Conservation (phyloP, 2,329 filamentous ascomycete genomes). For the Chlorencoelia australis region DNA sequence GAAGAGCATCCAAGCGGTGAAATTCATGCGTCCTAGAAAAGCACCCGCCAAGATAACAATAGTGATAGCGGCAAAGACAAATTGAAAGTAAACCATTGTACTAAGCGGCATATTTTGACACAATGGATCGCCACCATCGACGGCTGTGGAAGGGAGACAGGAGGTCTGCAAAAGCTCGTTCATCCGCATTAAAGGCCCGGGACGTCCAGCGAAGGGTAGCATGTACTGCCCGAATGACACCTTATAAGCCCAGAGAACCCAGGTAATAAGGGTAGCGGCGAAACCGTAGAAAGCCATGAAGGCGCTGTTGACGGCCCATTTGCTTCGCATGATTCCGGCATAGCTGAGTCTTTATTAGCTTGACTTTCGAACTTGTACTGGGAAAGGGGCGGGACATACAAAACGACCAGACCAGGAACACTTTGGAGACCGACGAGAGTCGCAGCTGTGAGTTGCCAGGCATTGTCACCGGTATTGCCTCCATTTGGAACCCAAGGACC, state of each 20-base stretch:
- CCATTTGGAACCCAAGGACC: no score
- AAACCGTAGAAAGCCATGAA: conserved; percentile 44
- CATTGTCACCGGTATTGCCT: conserved; percentile 40
- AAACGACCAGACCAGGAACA: conserved; percentile 37
- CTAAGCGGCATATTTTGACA: conserved; percentile 34
- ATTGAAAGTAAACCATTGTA: conserved; percentile 45
- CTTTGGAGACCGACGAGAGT: conserved; percentile 39
- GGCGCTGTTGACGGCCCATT: conserved; percentile 39
- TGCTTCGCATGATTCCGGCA: conserved; percentile 38
- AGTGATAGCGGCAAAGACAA: conserved; percentile 42
- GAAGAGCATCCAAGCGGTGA: conserved; percentile 41
- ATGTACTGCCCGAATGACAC: conserved; percentile 39
- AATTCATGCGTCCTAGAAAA: conserved; percentile 39
- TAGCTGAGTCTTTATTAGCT: no score
- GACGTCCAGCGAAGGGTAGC: conserved; percentile 38
- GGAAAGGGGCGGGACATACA: no score
- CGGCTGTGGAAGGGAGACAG: conserved; percentile 32
- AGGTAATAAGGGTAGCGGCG: conserved; percentile 36
- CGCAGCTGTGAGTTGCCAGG: conserved; percentile 42
- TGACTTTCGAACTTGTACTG: no score
- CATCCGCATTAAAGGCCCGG: conserved; percentile 36
- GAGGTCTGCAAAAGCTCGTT: conserved; percentile 34
- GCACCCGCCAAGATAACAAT: conserved; percentile 37
- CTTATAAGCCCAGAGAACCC: conserved; percentile 41
- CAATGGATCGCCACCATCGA: no score